phyloP scores from a whole-genome alignment of 164 flowering plant genomes.

The Brasenia schreberi region DNA sequence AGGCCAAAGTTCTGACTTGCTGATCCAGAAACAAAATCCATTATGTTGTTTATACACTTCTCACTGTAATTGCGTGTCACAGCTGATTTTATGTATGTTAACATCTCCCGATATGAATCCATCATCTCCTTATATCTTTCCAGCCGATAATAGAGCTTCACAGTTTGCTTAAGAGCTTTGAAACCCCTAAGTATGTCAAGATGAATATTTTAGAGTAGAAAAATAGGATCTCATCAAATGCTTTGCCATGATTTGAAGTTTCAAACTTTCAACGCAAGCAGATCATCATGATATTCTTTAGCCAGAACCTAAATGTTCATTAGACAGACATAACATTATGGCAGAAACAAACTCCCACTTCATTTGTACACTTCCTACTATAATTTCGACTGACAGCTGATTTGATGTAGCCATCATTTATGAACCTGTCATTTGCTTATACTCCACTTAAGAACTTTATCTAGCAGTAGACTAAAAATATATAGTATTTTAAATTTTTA shows the following conservation, averaged over 20 bases:
- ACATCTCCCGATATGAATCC: conserved; percentile 93
- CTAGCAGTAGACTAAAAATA: too few species aligned
- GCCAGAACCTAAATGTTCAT: background rate
- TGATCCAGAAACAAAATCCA: conserved; percentile 98
- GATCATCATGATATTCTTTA: background rate
- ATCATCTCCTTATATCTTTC: conserved; percentile 91
- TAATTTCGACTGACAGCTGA: conserved; percentile 97
- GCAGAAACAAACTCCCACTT: conserved; percentile 93
- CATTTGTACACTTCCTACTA: conserved; percentile 96
- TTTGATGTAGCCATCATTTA: conserved; percentile 96
- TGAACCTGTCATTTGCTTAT: conserved; percentile 91
- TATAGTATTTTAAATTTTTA: too few species aligned
- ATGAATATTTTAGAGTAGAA: too few species aligned
- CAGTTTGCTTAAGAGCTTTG: conserved; percentile 95
- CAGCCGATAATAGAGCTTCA: conserved; percentile 83
- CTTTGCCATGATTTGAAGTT: too few species aligned
- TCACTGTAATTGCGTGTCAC: conserved; percentile 98
- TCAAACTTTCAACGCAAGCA: background rate
- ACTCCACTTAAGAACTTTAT: conserved; percentile 86
- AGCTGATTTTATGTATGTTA: conserved; percentile 94
- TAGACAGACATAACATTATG: too few species aligned
- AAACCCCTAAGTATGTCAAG: conserved; percentile 58
- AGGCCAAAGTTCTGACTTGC: conserved; percentile 88
- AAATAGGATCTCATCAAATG: too few species aligned
- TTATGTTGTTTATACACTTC: conserved; percentile 91